A percentile compares a stretch with the other conserved stretches of the same genome.
Conservation (phyloP, 2,329 filamentous ascomycete species). For the Cylindrodendrum hubeiense region DNA sequence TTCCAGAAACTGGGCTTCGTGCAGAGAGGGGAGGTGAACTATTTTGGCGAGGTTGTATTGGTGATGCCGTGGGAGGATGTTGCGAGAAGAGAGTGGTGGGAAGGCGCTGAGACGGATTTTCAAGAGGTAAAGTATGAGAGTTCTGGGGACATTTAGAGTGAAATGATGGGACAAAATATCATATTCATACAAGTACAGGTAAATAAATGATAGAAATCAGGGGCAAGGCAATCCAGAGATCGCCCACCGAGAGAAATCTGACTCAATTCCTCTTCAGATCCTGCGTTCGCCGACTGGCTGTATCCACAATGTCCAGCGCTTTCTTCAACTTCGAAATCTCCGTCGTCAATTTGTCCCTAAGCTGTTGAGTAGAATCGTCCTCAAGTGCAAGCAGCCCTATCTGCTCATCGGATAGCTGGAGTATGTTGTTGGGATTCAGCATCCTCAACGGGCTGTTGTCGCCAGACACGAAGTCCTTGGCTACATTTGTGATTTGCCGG, state of each 20-base stretch:
- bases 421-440: no score
- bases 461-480: no score
- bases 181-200: background rate
- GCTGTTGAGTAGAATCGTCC: no score
- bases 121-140: conserved; percentile 40
- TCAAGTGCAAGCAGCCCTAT: no score
- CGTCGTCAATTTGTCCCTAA: background rate
- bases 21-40: conserved; percentile 66
- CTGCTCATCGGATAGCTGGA: no score
- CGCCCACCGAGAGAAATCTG: no score
- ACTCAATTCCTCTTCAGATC: no score
- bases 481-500: no score
- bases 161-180: no score
- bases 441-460: no score
- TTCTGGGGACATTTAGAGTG: background rate
- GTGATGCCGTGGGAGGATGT: conserved; percentile 52
- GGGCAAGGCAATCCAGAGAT: no score
- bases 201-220: no score
- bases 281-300: conserved; percentile 27
- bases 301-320: conserved; percentile 34
- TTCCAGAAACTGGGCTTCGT: conserved; percentile 66
- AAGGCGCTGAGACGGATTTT: conserved; percentile 30
- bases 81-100: conserved; percentile 41
- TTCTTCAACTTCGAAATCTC: conserved; percentile 37
- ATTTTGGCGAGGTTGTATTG: conserved; percentile 71